These are phyloP conservation scores for Vaccinium darrowii DNA, from an alignment of 148 eudicot species.

Conservation along the genomic window DNA sequence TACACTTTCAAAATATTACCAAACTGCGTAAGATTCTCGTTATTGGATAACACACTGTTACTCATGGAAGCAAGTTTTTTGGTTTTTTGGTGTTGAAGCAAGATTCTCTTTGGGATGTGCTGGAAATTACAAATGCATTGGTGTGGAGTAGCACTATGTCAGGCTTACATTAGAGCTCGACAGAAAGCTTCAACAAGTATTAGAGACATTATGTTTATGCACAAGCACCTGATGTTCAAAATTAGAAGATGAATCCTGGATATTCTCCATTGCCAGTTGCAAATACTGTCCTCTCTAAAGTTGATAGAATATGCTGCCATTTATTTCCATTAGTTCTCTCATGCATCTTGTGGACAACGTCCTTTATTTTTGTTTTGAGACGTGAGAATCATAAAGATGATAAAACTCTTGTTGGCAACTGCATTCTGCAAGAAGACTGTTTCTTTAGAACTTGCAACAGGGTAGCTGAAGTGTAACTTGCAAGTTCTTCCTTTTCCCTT, in stretches of 20 bases:
- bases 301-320: not conserved
- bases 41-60: not conserved
- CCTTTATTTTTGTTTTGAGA: not conserved
- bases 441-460: too few species aligned
- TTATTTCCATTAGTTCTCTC: not conserved
- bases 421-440: conserved; percentile 13
- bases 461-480: too few species aligned
- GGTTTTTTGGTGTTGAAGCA: too few species aligned
- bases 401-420: not conserved
- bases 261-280: not conserved
- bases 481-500: too few species aligned
- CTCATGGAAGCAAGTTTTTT: not conserved
- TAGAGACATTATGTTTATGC: too few species aligned
- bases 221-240: too few species aligned
- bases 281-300: not conserved
- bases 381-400: not conserved
- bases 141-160: not conserved
- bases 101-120: not conserved
- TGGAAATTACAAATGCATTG: not conserved
- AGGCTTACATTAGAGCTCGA: not conserved
- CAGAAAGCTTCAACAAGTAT: not conserved
- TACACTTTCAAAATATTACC: too few species aligned
- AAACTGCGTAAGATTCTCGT: not conserved
- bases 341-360: conserved; percentile 39
- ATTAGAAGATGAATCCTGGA: not conserved